phyloP scores from a whole-genome alignment of 2,329 filamentous ascomycete genomes.

The Trichoderma gracile region DNA sequence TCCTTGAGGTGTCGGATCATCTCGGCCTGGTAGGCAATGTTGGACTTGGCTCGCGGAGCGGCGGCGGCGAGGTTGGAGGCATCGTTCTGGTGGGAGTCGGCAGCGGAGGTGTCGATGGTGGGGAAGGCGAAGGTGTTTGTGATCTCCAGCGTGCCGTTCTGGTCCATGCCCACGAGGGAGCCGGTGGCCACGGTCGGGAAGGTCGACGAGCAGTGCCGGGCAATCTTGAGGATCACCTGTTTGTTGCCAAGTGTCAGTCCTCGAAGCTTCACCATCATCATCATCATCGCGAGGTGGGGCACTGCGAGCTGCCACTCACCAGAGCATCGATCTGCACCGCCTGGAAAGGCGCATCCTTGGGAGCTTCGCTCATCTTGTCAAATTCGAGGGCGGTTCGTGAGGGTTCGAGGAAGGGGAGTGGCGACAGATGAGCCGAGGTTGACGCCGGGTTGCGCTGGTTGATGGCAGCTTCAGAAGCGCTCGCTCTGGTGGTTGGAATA shows the following conservation, averaged over 20 bases:
- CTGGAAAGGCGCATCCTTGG: constrained; percentile 72
- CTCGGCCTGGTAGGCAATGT: constrained; percentile 84
- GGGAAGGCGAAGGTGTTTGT: constrained; percentile 97
- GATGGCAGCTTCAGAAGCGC: constrained; percentile 23
- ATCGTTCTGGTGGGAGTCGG: constrained; percentile 74
- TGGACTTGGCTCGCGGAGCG: constrained; percentile 89
- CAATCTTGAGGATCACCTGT: constrained; percentile 95
- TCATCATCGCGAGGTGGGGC: constrained; percentile 40
- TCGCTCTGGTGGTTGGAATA: constrained; percentile 42
- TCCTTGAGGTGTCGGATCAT: constrained; percentile 97
- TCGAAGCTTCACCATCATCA: constrained; percentile 21
- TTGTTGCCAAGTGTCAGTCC: constrained; percentile 30
- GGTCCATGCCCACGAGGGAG: constrained; percentile 91
- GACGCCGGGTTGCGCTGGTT: constrained; percentile 32
- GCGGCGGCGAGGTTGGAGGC: constrained; percentile 77
- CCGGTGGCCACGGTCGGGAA: constrained; percentile 91
- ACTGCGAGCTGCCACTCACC: constrained; percentile 55
- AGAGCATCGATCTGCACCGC: constrained; percentile 93
- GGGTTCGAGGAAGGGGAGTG: neutral
- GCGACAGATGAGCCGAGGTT: constrained; percentile 31
- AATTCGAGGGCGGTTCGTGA: neutral
- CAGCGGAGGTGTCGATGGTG: constrained; percentile 70
- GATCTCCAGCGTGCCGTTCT: constrained; percentile 76
- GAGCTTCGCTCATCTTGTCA: constrained; percentile 58
- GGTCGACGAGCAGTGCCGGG: constrained; percentile 85